A percentile compares a stretch with the other conserved stretches of the same genome.
Evolutionary conservation across 139 green algal genomes (phyloP).

Genomic region (Chlamydomonas schloesseri): DNA sequence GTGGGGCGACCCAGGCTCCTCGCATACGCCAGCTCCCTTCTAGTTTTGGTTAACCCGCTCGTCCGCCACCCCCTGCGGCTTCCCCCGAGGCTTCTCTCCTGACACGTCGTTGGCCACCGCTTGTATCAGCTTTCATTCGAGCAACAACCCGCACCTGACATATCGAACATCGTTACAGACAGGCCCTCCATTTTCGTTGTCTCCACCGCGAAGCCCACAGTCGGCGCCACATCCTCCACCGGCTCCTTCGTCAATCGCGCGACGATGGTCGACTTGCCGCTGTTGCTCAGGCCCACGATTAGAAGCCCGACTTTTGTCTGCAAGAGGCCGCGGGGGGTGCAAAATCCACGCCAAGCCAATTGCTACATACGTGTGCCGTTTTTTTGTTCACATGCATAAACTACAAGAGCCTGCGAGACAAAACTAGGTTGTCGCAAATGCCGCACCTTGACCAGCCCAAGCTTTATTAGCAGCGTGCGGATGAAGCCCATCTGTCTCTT

Average conservation of each 20-base stretch:
- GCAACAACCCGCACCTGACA: too few relatives aligned
- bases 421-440: neutral
- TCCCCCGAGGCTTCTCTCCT: too few relatives aligned
- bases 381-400: neutral
- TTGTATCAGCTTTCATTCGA: too few relatives aligned
- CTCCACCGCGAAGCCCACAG: constrained; percentile 38
- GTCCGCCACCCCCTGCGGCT: too few relatives aligned
- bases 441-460: constrained; percentile 30
- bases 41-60: too few relatives aligned
- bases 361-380: neutral
- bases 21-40: too few relatives aligned
- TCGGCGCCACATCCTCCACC: constrained; percentile 18
- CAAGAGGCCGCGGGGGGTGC: neutral
- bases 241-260: constrained; percentile 39
- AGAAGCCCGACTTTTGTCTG: constrained; percentile 30
- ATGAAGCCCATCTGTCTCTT: constrained; percentile 12
- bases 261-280: constrained; percentile 34
- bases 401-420: too few relatives aligned
- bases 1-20: too few relatives aligned
- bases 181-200: constrained; percentile 52
- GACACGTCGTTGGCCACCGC: too few relatives aligned
- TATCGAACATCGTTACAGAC: constrained; percentile 79
- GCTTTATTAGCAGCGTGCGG: neutral
- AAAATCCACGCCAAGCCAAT: neutral
- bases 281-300: constrained; percentile 36